Conservation (phyloP, 2,329 filamentous ascomycete genomes). For the Stachybotrys chlorohalonatus region DNA sequence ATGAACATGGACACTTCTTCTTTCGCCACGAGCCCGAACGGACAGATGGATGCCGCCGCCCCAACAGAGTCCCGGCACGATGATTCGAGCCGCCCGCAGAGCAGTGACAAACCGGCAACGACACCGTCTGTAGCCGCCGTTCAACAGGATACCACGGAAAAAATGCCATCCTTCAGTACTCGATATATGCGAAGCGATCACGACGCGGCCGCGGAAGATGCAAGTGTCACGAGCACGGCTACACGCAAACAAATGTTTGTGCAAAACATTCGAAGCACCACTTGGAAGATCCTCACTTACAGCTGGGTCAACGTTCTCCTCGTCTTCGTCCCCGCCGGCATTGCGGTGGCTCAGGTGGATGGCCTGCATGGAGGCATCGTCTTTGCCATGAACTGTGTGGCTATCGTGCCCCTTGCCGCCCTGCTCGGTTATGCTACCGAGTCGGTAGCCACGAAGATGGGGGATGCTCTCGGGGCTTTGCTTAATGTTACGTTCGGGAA, state of each 20-base stretch:
- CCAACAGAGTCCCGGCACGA: too few relatives aligned
- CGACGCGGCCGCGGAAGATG: slow-evolving; percentile 9
- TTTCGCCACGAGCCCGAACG: too few relatives aligned
- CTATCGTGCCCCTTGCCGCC: slow-evolving; percentile 66
- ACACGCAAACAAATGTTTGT: slow-evolving; percentile 32
- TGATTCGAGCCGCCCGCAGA: too few relatives aligned
- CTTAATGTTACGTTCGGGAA: slow-evolving; percentile 75
- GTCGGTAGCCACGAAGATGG: slow-evolving; percentile 62
- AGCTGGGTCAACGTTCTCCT: slow-evolving; percentile 73
- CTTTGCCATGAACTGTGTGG: slow-evolving; percentile 67
- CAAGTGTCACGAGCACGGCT: slow-evolving; percentile 20
- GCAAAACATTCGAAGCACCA: slow-evolving; percentile 39
- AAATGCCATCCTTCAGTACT: too few relatives aligned
- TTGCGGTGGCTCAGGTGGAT: slow-evolving; percentile 48
- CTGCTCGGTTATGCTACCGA: slow-evolving; percentile 67
- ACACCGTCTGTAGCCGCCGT: too few relatives aligned
- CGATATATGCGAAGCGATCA: background rate
- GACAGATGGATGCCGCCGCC: too few relatives aligned
- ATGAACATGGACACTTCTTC: too few relatives aligned
- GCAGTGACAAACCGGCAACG: too few relatives aligned
- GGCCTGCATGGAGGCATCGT: slow-evolving; percentile 50
- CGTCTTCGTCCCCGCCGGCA: slow-evolving; percentile 71
- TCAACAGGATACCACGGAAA: too few relatives aligned
- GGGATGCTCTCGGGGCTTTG: slow-evolving; percentile 63
- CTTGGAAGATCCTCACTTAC: slow-evolving; percentile 52